These are phyloP conservation scores for Antrodiella citrinella DNA, from an alignment of 768 basidiomycete genomes.

Conservation along the genomic window DNA sequence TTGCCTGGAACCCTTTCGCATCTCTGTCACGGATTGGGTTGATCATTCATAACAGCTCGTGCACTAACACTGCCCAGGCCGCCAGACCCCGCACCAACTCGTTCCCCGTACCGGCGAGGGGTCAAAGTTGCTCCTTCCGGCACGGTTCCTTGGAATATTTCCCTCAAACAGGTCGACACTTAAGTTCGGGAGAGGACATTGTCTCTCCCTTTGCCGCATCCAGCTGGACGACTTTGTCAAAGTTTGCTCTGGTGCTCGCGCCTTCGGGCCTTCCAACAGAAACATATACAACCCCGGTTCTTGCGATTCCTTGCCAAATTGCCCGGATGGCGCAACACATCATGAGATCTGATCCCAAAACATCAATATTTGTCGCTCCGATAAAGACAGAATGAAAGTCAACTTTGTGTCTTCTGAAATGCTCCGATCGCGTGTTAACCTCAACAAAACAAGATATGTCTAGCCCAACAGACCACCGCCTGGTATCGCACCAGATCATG, in stretches of 20 bases:
- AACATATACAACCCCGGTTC: no score
- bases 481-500: no score
- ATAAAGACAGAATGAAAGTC: background rate
- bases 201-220: background rate
- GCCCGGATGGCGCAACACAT: background rate
- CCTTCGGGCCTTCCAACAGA: background rate
- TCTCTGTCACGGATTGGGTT: background rate
- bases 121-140: background rate
- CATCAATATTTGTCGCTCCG: background rate
- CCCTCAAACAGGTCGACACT: background rate
- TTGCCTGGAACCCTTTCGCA: background rate
- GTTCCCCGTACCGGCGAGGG: no score
- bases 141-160: background rate
- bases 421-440: background rate
- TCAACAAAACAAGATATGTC: no score
- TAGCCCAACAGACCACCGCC: no score
- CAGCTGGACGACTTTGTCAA: background rate
- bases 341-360: background rate
- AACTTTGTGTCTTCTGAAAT: background rate
- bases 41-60: background rate
- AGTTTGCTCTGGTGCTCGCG: no score
- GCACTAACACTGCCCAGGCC: background rate
- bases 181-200: background rate
- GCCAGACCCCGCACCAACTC: no score
- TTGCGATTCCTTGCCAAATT: background rate